Base-by-base conservation (phyloP, 2,329 filamentous ascomycete species). In the Teratosphaeria viscida region DNA sequence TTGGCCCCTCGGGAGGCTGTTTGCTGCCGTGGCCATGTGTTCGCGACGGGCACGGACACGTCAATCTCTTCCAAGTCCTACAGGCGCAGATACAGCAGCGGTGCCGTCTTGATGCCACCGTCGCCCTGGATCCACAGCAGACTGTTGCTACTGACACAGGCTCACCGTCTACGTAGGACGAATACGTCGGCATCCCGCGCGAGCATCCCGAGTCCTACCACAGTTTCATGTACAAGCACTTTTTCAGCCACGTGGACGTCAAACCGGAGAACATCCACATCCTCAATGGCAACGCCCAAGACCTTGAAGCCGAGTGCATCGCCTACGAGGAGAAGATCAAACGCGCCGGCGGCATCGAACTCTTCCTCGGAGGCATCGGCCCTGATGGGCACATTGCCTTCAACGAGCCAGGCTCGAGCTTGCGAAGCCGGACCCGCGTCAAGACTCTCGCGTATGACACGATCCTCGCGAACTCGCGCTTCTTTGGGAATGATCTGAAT, bases 221-320 rank as follows among this genome's bases (percentile, higher is more conserved):
- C 77, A 89, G 86, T 65, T 95, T 94, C 79, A 94, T 95, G 90
- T 95, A 91, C 82, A 89, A 88, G 75, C 82, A 94, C 76, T 90
- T 95, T 80, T 95, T 95, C 79, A 89, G 87, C 52, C 89, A 85
- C 64, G 86, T 94, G 67, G 89, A 95, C 70, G 86, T 94, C 66
- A 82, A 85, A 65, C 90, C 90, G 5, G 81, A 82, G 69, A 92
- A 92, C 72, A 90, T 94, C 71, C 86, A 95, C 76, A 90, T 94
- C 68, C 82, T 92, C 47, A 84, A 92, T 70, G 89, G 89, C 68
- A 92, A 92, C 70, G 88, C 89, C 0, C 76, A 82, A 14, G 88
- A 90, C 70, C 82, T 90, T 2, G 84, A 86, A 64, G 84, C 84
- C 49, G 90, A 94, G 74, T 92, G 89, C 70, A 82, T 87, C 54